Evolutionary conservation across 2,329 filamentous ascomycete species (phyloP).

Genomic region (Hypoxylon sp.): DNA sequence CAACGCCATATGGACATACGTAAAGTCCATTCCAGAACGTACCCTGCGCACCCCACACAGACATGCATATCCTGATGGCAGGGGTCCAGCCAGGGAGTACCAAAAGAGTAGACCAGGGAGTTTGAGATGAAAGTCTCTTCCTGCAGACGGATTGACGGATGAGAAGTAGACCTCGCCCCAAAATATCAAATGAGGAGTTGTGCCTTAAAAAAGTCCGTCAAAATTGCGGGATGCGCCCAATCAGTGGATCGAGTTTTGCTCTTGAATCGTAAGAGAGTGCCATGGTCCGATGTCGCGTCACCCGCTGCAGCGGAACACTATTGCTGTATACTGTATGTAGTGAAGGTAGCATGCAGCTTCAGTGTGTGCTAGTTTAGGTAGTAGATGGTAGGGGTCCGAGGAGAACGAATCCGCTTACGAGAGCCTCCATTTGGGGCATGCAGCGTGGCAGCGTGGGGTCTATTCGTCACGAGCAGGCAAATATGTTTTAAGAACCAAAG

Average conservation of each 20-base stretch:
- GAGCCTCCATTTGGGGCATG: conserved; percentile 41
- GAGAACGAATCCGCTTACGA: conserved; percentile 38
- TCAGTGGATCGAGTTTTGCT: conserved; percentile 38
- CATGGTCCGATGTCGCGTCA: conserved; percentile 51
- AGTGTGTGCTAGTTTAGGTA: conserved; percentile 35
- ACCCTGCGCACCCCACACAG: conserved; percentile 51
- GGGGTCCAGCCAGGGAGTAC: conserved; percentile 38
- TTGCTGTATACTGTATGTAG: conserved; percentile 28
- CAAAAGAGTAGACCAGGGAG: conserved; percentile 1
- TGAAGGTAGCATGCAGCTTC: conserved; percentile 30
- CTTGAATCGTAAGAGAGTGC: conserved; percentile 35
- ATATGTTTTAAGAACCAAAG: conserved; percentile 29
- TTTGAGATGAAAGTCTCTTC: conserved; percentile 22
- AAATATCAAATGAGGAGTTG: conserved; percentile 33
- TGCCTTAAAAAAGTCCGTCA: conserved; percentile 40
- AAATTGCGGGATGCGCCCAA: conserved; percentile 45
- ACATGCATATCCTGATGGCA: conserved; percentile 49
- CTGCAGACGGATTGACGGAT: conserved; percentile 40
- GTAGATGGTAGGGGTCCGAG: conserved; percentile 36
- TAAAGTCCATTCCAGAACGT: conserved; percentile 44
- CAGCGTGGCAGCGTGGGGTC: conserved; percentile 47
- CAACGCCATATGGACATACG: conserved; percentile 18
- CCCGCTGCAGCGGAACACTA: conserved; percentile 42
- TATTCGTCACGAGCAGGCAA: conserved; percentile 30
- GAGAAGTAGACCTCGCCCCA: conserved; percentile 34